These are phyloP conservation scores for Novakomyces olei DNA, from an alignment of 805 yeast genomes.

Conservation along the genomic window DNA sequence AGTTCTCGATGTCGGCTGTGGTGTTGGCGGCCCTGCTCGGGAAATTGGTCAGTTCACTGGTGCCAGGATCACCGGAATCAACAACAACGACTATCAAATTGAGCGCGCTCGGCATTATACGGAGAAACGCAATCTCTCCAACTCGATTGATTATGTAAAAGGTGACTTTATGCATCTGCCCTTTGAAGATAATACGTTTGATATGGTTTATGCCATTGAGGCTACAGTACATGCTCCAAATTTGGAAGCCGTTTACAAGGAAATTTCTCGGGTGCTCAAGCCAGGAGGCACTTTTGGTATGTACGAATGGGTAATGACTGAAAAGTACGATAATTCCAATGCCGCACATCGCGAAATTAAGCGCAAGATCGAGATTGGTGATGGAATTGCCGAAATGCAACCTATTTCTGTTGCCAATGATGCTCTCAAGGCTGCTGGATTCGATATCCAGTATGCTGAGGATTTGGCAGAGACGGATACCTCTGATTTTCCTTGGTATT, in stretches of 20 bases:
- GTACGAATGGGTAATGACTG: conserved; percentile 99
- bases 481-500: conserved; percentile 90
- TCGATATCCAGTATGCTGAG: conserved; percentile 47
- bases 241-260: conserved; percentile 84
- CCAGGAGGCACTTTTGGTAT: conserved; percentile 98
- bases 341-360: conserved; percentile 83
- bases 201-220: conserved; percentile 94
- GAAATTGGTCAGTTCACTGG: conserved; percentile 84
- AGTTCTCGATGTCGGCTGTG: conserved; percentile 95
- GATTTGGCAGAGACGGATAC: conserved; percentile 58
- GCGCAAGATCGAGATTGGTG: conserved; percentile 94
- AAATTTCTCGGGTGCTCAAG: conserved; percentile 82
- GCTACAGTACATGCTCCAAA: conserved; percentile 97
- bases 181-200: conserved; percentile 71
- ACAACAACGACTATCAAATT: conserved; percentile 93
- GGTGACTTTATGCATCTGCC: conserved; percentile 99
- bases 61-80: conserved; percentile 68
- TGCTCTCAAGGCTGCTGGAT: conserved; percentile 73
- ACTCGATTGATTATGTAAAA: conserved; percentile 67
- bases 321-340: conserved; percentile 65
- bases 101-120: conserved; percentile 77
- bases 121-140: conserved; percentile 34
- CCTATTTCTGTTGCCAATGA: conserved; percentile 60
- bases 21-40: conserved; percentile 98
- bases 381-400: conserved; percentile 97